Evolutionary conservation across 2,329 filamentous ascomycete genomes (phyloP).

Genomic region (Stagonosporopsis vannaccii): DNA sequence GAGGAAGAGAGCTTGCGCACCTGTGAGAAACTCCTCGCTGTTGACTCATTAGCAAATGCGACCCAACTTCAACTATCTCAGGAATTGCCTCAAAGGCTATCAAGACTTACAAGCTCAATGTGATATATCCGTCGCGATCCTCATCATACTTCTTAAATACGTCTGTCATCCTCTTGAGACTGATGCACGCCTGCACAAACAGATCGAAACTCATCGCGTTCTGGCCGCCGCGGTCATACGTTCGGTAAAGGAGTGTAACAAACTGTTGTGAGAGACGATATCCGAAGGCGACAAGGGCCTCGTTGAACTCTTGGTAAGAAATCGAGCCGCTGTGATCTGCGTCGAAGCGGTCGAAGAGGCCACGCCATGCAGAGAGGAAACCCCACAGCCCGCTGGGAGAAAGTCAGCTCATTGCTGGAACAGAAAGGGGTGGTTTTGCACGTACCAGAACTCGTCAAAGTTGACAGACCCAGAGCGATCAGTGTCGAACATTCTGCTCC

Average conservation of each 20-base stretch:
- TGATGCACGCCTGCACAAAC: constrained; percentile 97
- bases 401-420: constrained; percentile 11
- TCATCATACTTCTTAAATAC: constrained; percentile 99
- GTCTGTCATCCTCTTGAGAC: constrained; percentile 97
- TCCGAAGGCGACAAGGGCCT: constrained; percentile 88
- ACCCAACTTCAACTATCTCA: background rate
- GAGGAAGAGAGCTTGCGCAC: constrained; percentile 62
- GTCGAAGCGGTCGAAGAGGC: constrained; percentile 95
- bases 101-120: constrained; percentile 61
- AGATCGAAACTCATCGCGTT: constrained; percentile 77
- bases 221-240: constrained; percentile 70
- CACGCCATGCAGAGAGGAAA: constrained; percentile 92
- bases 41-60: background rate
- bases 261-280: constrained; percentile 84
- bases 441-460: constrained; percentile 88
- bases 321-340: constrained; percentile 87
- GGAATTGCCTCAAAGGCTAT: background rate
- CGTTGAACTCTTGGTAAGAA: constrained; percentile 82
- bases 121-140: constrained; percentile 87
- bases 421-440: background rate
- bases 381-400: constrained; percentile 79
- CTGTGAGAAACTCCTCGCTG: constrained; percentile 62
- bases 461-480: constrained; percentile 88
- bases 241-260: constrained; percentile 82
- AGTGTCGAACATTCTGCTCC: constrained; percentile 85